These are phyloP conservation scores for Cercospora nicotianae DNA, from an alignment of 2,329 filamentous ascomycete genomes.

Conservation along the genomic window DNA sequence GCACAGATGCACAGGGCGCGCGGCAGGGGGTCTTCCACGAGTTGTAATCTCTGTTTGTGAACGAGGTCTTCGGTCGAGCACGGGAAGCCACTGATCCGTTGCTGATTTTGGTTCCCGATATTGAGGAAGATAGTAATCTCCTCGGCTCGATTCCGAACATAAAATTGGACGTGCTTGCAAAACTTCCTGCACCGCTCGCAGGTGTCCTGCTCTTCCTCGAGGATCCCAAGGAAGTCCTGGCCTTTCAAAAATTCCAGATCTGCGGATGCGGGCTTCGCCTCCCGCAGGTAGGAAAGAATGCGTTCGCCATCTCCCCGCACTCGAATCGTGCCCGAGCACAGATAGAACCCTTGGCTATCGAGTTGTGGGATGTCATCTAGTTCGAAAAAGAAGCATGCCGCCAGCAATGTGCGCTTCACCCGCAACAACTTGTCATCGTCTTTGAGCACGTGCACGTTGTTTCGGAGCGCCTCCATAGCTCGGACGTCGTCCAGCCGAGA, in stretches of 20 bases:
- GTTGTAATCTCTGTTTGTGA: background rate
- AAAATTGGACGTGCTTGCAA: background rate
- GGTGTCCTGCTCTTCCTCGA: background rate
- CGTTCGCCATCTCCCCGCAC: background rate
- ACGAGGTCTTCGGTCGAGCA: background rate
- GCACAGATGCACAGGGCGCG: background rate
- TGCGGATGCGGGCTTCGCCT: background rate
- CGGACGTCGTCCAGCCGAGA: background rate
- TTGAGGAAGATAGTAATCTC: background rate
- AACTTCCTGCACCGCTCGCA: background rate
- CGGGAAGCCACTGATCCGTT: background rate
- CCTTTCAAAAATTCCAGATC: background rate
- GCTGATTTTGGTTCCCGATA: background rate
- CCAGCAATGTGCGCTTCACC: background rate
- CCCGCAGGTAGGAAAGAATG: background rate
- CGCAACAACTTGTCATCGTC: background rate
- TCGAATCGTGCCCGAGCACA: background rate
- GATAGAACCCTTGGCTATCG: background rate
- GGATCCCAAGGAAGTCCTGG: background rate
- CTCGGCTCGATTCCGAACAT: background rate
- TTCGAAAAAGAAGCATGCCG: background rate
- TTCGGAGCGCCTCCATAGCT: background rate
- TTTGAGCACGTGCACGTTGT: background rate
- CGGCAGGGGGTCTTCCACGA: background rate
- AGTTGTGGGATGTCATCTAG: background rate